Evolutionary conservation across 129 eudicot species (phyloP).

Genomic region (Chrysanthemum seticuspe): DNA sequence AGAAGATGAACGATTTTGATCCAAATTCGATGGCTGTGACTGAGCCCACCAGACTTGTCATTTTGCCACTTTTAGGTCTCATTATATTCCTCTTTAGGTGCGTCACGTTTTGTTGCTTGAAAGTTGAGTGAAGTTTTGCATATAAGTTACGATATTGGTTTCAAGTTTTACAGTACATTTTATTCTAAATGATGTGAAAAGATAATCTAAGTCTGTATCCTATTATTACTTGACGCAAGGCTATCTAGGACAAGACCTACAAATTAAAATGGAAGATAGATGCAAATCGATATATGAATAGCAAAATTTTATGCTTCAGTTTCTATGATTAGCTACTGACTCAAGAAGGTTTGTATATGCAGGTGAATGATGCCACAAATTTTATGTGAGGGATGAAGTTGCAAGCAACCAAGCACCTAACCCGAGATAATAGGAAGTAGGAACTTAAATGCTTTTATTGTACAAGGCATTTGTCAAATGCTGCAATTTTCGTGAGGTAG

Average conservation of each 20-base stretch:
- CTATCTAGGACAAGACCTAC: not conserved
- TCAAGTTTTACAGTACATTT: not conserved
- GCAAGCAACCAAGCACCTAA: not conserved
- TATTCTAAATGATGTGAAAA: not conserved
- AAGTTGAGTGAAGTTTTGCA: not conserved
- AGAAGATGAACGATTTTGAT: not conserved
- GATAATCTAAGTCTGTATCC: not conserved
- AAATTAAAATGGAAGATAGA: not conserved
- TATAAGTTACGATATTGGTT: not conserved
- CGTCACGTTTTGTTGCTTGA: not conserved
- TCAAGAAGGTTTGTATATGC: constrained; percentile 1
- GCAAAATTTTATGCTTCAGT: not conserved
- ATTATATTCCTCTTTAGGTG: not conserved
- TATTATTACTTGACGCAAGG: constrained; percentile 3
- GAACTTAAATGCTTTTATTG: not conserved
- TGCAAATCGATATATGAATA: not conserved
- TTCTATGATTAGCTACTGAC: not conserved
- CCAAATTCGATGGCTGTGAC: not conserved
- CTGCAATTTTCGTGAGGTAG: not conserved
- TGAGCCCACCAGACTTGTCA: not conserved
- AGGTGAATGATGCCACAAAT: constrained; percentile 6
- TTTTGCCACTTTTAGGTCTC: not conserved
- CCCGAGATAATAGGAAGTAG: not conserved
- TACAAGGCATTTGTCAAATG: not conserved
- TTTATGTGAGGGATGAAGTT: constrained; percentile 1